Base-by-base conservation (phyloP, 2,329 filamentous ascomycete genomes). In the Ceratocystis smalleyi region DNA sequence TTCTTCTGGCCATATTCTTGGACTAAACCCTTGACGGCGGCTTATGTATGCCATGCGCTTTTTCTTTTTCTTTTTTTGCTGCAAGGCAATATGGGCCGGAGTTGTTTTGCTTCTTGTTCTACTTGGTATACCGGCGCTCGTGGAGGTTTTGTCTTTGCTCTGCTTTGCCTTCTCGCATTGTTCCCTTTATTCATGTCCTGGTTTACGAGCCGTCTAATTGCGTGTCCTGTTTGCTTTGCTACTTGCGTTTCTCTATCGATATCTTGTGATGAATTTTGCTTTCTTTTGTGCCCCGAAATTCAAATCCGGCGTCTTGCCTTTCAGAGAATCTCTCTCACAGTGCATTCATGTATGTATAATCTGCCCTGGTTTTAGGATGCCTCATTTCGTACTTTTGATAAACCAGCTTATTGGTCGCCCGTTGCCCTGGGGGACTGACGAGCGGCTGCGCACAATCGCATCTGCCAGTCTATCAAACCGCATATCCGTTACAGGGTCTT, bases 1-100 rank as follows among this genome's bases (percentile, higher is more conserved):
- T 99, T 55, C 80, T 99, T 66, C 76, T 99, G 69, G 95, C 94
- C 15, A 88, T 92, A 62, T 84, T 91, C 62, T 73, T 96, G 70
- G 87, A 88, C 65, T 95, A 71, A 77, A 67, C 59, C 4, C 59
- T 30, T 32, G 30, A 2, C 6, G 17, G 12, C 17, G 15, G 17
- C 54, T 35, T 27, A 17, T 35, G 19, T 57, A 24, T 19, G 35
- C 35, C 12, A 40, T 40, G 1, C 35, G 10, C 35, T 40, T 12
- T 40, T 12, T 12, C 12, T 35, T 12, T 35, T 8, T 12, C 12
- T 8, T 35, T 35, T 35, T 40, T 40, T 40, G 35, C 35, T 40
- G 4, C 10, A 15, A 40, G 35, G 15, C 10, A 40, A 40, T 2
- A 40, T 12, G 35, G 35, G 12, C 35, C 15, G 35, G 35, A 12